Percentiles rank a stretch among this genome's conserved stretches.
phyloP scores from a whole-genome alignment of 2,329 filamentous ascomycete species.

The Bipolaris victoriae region DNA sequence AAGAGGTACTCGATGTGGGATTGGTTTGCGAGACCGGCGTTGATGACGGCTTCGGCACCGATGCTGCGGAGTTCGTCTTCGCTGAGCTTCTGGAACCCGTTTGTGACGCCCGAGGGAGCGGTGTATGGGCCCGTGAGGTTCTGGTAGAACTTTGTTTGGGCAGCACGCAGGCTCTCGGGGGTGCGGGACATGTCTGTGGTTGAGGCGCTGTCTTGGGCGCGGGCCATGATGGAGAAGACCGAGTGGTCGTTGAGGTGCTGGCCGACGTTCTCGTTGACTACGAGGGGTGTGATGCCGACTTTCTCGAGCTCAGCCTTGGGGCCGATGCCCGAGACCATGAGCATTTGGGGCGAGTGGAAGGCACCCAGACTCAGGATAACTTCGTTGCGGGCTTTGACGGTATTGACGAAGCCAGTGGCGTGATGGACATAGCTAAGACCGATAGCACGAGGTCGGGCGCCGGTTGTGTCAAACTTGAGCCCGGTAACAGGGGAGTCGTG shows the following conservation, averaged over 20 bases:
- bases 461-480: slow-evolving; percentile 26
- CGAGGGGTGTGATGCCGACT: slow-evolving; percentile 26
- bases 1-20: slow-evolving; percentile 39
- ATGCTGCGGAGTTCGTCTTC: slow-evolving; percentile 28
- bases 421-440: slow-evolving; percentile 39
- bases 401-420: slow-evolving; percentile 28
- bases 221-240: slow-evolving; percentile 37
- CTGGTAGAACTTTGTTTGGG: slow-evolving; percentile 34
- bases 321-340: slow-evolving; percentile 51
- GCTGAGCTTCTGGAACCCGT: slow-evolving; percentile 36
- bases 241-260: slow-evolving; percentile 36
- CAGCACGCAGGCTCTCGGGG: slow-evolving; percentile 31
- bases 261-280: slow-evolving; percentile 44
- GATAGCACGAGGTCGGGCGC: slow-evolving; percentile 24
- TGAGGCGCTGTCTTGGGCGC: slow-evolving; percentile 27
- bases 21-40: slow-evolving; percentile 31
- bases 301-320: slow-evolving; percentile 29
- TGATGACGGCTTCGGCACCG: slow-evolving; percentile 25
- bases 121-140: slow-evolving; percentile 40
- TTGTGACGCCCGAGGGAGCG: slow-evolving; percentile 41
- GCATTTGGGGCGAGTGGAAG: slow-evolving; percentile 47
- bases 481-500: slow-evolving; percentile 36
- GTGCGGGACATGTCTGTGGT: slow-evolving; percentile 33
- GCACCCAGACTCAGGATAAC: slow-evolving; percentile 44
- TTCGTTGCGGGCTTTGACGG: slow-evolving; percentile 38